Evolutionary conservation across 371 early-diverging fungal genomes (phyloP).

Genomic region (Zopfochytrium polystomum): DNA sequence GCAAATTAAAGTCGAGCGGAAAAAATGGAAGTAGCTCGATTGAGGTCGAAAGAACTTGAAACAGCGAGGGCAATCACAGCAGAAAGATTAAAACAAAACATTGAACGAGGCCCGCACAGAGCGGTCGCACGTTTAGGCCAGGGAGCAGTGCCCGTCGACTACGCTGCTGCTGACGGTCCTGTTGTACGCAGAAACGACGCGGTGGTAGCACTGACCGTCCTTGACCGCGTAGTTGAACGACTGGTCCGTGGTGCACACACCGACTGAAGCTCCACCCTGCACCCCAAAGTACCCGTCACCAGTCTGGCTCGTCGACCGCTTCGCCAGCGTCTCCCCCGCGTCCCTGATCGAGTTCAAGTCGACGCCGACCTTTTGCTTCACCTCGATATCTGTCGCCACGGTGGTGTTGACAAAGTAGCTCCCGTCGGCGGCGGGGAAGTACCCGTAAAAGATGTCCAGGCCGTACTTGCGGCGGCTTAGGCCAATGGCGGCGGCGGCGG

Average conservation of each 20-base stretch:
- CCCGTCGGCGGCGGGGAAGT: neutral
- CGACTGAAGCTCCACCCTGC: neutral
- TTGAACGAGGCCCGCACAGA: too few species aligned
- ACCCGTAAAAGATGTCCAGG: neutral
- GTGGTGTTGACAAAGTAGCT: slow-evolving; percentile 1
- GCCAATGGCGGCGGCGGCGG: too few species aligned
- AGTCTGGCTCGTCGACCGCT: neutral
- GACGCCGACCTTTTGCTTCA: neutral
- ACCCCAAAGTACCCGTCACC: neutral
- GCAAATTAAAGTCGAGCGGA: too few species aligned
- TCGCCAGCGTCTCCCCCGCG: neutral
- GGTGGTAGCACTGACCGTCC: neutral
- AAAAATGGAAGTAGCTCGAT: too few species aligned
- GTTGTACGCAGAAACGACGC: neutral
- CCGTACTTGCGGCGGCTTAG: neutral
- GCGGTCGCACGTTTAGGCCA: too few species aligned
- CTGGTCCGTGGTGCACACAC: neutral
- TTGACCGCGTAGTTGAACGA: neutral
- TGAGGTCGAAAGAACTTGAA: too few species aligned
- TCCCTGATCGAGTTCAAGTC: neutral
- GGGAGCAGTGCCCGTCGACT: neutral
- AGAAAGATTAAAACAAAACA: too few species aligned
- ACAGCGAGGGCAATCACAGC: too few species aligned
- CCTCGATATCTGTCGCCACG: neutral
- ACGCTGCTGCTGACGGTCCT: neutral